A percentile compares a stretch with the other conserved stretches of the same genome.
These are phyloP conservation scores for Mortierella sp. DNA, from an alignment of 371 early-diverging fungal genomes.

Conservation along the genomic window DNA sequence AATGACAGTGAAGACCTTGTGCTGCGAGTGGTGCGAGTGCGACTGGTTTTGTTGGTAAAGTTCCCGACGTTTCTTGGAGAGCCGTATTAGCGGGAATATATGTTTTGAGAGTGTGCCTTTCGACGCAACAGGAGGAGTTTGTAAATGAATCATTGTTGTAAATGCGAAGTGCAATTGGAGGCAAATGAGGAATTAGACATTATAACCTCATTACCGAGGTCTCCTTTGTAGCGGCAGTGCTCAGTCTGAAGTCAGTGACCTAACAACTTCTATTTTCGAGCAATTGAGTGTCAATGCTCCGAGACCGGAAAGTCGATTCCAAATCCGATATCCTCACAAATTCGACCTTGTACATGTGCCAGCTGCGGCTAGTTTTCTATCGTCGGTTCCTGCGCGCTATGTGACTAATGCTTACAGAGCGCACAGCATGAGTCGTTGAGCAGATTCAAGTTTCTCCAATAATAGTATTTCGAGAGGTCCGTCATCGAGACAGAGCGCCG, in stretches of 20 bases:
- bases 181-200: too few relatives aligned
- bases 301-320: background rate
- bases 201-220: too few relatives aligned
- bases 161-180: too few relatives aligned
- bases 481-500: too few relatives aligned
- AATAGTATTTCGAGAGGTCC: too few relatives aligned
- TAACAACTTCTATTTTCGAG: background rate
- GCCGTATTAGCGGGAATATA: background rate
- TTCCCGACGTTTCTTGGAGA: background rate
- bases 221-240: too few relatives aligned
- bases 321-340: background rate
- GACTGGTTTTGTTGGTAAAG: background rate
- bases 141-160: background rate
- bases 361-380: background rate
- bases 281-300: slow-evolving; percentile 2
- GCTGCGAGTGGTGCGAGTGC: background rate
- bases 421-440: too few relatives aligned
- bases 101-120: background rate
- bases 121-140: background rate
- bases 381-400: background rate
- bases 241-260: too few relatives aligned
- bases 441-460: too few relatives aligned
- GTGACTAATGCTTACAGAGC: too few relatives aligned
- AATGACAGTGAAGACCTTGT: background rate
- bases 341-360: too few relatives aligned